phyloP scores from a whole-genome alignment of 2,329 filamentous ascomycete genomes.

The Diplodia intermedia region DNA sequence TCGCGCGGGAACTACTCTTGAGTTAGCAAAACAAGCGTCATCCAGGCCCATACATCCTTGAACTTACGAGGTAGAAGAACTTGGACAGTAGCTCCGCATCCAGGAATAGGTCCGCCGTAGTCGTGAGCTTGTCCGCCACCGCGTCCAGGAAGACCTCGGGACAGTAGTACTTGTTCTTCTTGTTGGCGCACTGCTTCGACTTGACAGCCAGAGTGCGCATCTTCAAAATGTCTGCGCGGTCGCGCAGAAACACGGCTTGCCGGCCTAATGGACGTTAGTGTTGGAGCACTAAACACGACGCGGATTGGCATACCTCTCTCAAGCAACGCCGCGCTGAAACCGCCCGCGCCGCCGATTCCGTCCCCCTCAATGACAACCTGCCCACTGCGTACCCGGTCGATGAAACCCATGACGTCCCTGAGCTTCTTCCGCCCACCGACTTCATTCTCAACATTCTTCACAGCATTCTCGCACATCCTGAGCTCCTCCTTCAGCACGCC shows the following conservation, averaged over 20 bases:
- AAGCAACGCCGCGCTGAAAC: slow-evolving; percentile 89
- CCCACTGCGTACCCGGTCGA: slow-evolving; percentile 87
- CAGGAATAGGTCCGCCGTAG: slow-evolving; percentile 93
- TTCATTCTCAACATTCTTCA: slow-evolving; percentile 74
- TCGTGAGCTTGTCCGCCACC: slow-evolving; percentile 91
- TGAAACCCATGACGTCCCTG: slow-evolving; percentile 86
- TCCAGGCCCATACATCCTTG: not conserved
- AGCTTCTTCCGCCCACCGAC: slow-evolving; percentile 86
- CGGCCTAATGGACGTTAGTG: slow-evolving; percentile 65
- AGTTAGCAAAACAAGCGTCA: slow-evolving; percentile 19
- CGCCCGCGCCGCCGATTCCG: slow-evolving; percentile 82
- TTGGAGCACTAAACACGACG: not conserved
- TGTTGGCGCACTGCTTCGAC: slow-evolving; percentile 83
- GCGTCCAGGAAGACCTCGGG: slow-evolving; percentile 98
- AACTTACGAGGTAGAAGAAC: slow-evolving; percentile 83
- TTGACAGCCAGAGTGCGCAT: slow-evolving; percentile 88
- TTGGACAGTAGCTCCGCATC: slow-evolving; percentile 96
- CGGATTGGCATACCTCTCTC: slow-evolving; percentile 68
- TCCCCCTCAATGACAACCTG: slow-evolving; percentile 86
- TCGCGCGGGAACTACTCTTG: slow-evolving; percentile 78
- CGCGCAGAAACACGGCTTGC: slow-evolving; percentile 91
- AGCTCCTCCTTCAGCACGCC: slow-evolving; percentile 86
- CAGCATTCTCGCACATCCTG: slow-evolving; percentile 78
- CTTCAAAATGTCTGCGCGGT: slow-evolving; percentile 86
- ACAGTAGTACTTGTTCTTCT: slow-evolving; percentile 94